Evolutionary conservation across 768 basidiomycete species (phyloP), one percentile per base, ranked within the genome.

Genomic region (Sporobolomyces pararoseus): DNA sequence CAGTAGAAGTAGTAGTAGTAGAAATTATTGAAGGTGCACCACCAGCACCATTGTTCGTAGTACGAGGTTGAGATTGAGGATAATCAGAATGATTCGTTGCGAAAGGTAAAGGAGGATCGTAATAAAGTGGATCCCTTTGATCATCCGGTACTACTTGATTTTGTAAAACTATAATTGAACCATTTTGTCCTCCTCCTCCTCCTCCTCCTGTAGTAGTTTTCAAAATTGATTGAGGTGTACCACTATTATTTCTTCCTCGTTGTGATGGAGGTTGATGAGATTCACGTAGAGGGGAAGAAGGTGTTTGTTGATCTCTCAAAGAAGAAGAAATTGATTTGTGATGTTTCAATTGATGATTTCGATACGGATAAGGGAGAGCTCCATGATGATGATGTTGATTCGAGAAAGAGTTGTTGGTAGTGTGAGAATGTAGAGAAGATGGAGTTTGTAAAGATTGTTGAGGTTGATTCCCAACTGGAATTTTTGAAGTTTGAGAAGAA

Each of bases 41-140:
- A 42, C 17, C 37, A 19, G 50, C 47, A 34, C 32, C 47, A 3
- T 47, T 63, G 32, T 47, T 51, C 9, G 46, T 23, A 44, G 61
- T 39, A 52, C 27, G 42, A 3, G 42, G 27, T 29, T 44, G 58
- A 29, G 58, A 54, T 19, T 35, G 59, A 34, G 59, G 39, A 9
- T 37, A 35, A 13, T 57, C 21, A 13, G 55, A 14, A 4, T 17
- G 35, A 19, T 10, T 21, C 14, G 58, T 17, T 31, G 1, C 34
- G 67, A 21, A 54, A 6, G 64, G 46, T 23, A 54, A 35, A 7
- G 55, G 42, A 2, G 72, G 64, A 39, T 74, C 73, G 47, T 68
- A 74, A 63, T 74, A 74, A 16, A 74, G 73, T n/a, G 73, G 69
- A 32, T 74, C 73, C 34, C 66, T 66, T 46, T 74, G 69, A 54